Conservation (phyloP, 1,284 basidiomycete genomes). For the Fomitopsis palustris region DNA sequence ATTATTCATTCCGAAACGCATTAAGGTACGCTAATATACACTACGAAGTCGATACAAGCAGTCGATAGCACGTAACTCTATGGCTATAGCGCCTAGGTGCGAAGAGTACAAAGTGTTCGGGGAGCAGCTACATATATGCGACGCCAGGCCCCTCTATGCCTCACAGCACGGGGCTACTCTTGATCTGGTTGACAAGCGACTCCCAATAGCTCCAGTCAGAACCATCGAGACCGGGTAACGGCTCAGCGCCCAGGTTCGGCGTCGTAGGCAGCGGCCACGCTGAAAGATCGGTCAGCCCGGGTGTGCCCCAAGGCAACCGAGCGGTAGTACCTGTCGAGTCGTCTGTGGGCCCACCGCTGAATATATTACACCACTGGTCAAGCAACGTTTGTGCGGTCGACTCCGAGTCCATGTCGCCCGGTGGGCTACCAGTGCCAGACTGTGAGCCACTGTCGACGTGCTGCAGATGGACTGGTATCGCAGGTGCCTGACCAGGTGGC, state of each 20-base stretch:
- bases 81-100: neutral
- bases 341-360: constrained; percentile 62
- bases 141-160: neutral
- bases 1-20: neutral
- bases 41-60: neutral
- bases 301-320: constrained; percentile 57
- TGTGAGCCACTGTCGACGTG: constrained; percentile 31
- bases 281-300: constrained; percentile 52
- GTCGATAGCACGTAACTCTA: neutral
- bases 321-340: constrained; percentile 43
- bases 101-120: neutral
- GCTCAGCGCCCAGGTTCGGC: constrained; percentile 17
- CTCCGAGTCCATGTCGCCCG: constrained; percentile 59
- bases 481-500: neutral
- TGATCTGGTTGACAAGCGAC: constrained; percentile 71
- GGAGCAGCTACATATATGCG: neutral
- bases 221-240: constrained; percentile 49
- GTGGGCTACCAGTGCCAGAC: constrained; percentile 50
- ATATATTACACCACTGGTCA: constrained; percentile 78
- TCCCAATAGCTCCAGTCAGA: constrained; percentile 83
- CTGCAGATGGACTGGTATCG: constrained; percentile 43
- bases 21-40: neutral
- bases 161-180: constrained; percentile 41
- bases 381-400: constrained; percentile 69
- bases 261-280: constrained; percentile 43